These are phyloP conservation scores for Rostrohypoxylon terebratum DNA, from an alignment of 495 filamentous ascomycete species.

Conservation along the genomic window DNA sequence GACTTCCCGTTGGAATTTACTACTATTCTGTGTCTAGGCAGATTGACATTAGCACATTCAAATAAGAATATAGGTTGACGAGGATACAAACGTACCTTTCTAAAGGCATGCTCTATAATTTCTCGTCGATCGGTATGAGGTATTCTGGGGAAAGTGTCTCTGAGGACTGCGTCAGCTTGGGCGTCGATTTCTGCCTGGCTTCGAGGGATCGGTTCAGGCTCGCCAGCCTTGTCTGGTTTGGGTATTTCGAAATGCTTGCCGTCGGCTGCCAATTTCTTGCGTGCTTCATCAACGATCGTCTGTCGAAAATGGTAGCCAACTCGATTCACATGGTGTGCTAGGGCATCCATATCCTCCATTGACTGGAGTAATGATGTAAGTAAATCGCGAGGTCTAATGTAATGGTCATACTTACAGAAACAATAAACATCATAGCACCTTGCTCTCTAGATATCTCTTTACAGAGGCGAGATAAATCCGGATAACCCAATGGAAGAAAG, in stretches of 20 bases:
- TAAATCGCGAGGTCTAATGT: neutral
- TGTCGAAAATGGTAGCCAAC: constrained; percentile 81
- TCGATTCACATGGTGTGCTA: constrained; percentile 71
- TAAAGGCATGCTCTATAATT: constrained; percentile 85
- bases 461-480: constrained; percentile 77
- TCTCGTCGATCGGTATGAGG: constrained; percentile 79
- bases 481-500: constrained; percentile 86
- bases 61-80: neutral
- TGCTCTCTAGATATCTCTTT: constrained; percentile 81
- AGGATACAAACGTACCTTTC: constrained; percentile 68
- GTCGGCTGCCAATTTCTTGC: constrained; percentile 44
- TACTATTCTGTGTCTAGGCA: constrained; percentile 32
- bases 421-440: constrained; percentile 77
- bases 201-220: constrained; percentile 64
- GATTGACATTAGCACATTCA: constrained; percentile 16
- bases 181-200: constrained; percentile 74
- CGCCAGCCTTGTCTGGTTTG: constrained; percentile 38
- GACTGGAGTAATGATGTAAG: constrained; percentile 31
- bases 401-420: constrained; percentile 71
- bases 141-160: constrained; percentile 88
- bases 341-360: constrained; percentile 37
- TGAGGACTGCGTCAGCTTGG: constrained; percentile 78
- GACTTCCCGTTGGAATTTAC: constrained; percentile 43
- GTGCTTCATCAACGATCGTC: constrained; percentile 63
- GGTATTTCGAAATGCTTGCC: constrained; percentile 32